These are phyloP conservation scores for Russula foetens DNA, from an alignment of 768 basidiomycete genomes.

Conservation along the genomic window DNA sequence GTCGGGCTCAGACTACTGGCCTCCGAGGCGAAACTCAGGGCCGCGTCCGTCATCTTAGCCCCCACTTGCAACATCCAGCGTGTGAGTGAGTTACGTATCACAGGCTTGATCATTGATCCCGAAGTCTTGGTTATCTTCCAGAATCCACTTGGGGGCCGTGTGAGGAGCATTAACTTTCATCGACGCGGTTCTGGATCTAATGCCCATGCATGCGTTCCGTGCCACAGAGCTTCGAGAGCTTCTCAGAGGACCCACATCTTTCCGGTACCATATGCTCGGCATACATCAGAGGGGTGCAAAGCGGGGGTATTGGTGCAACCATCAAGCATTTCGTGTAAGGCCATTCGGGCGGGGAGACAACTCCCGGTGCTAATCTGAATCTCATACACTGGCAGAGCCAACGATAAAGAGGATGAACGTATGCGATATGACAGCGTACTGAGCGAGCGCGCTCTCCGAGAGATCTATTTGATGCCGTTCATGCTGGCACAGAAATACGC, in stretches of 20 bases:
- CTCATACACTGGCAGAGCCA: too few species aligned
- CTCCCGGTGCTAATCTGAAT: background rate
- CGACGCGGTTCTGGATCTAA: slow-evolving; percentile 16
- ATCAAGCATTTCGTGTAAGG: slow-evolving; percentile 80
- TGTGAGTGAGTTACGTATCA: slow-evolving; percentile 29
- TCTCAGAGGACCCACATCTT: slow-evolving; percentile 70
- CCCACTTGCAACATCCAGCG: slow-evolving; percentile 85
- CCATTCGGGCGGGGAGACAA: background rate
- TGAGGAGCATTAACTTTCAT: slow-evolving; percentile 24
- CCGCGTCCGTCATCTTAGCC: slow-evolving; percentile 62
- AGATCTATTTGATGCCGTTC: slow-evolving; percentile 56
- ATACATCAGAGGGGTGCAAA: slow-evolving; percentile 73
- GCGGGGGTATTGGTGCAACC: slow-evolving; percentile 61
- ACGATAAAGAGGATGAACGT: slow-evolving; percentile 78
- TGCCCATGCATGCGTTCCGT: background rate
- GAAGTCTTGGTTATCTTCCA: slow-evolving; percentile 20
- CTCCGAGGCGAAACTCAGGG: slow-evolving; percentile 59
- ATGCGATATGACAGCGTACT: slow-evolving; percentile 49
- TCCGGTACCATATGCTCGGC: slow-evolving; percentile 63
- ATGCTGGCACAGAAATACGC: slow-evolving; percentile 46
- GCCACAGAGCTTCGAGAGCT: slow-evolving; percentile 61
- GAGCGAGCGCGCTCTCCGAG: slow-evolving; percentile 44
- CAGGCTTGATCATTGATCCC: background rate
- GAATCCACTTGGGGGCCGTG: slow-evolving; percentile 67
- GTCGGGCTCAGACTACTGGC: slow-evolving; percentile 61